Conservation (phyloP, 2,329 filamentous ascomycete species). For the Tolypocladium sp. region DNA sequence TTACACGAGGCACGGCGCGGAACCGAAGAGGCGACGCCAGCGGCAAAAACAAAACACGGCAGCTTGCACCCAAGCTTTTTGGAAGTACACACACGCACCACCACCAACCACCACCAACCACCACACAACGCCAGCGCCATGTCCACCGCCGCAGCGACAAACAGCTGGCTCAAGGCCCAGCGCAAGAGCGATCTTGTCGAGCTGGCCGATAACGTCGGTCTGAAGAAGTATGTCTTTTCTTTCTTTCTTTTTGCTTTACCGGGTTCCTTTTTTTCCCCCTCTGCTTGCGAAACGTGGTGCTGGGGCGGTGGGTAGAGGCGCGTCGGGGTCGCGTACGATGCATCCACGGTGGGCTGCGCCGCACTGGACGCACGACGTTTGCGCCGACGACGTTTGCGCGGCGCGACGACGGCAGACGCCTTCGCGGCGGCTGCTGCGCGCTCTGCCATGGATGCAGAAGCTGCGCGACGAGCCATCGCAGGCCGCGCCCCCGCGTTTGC, state of each 20-base stretch:
- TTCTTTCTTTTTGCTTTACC: not conserved
- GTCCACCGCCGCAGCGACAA: slow-evolving; percentile 26
- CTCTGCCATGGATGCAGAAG: not conserved
- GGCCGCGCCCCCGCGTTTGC: not conserved
- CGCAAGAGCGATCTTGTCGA: slow-evolving; percentile 73
- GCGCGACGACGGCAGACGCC: not conserved
- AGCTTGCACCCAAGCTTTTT: not conserved
- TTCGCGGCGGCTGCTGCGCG: not conserved
- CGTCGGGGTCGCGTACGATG: not conserved
- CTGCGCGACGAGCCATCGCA: not conserved
- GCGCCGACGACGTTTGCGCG: not conserved
- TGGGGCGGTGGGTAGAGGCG: not conserved
- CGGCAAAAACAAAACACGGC: not conserved
- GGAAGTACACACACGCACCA: not conserved
- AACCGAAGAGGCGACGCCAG: not conserved
- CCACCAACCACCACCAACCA: not conserved
- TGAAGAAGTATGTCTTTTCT: slow-evolving; percentile 56
- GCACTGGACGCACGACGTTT: not conserved
- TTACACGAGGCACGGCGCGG: not conserved
- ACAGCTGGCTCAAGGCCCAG: slow-evolving; percentile 71
- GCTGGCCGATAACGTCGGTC: slow-evolving; percentile 60
- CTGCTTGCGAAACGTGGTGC: not conserved
- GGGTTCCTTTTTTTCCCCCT: not conserved
- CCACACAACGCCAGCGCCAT: slow-evolving; percentile 6
- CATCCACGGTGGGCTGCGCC: not conserved